Evolutionary conservation across 345 rosid species (phyloP), one percentile per base, ranked within the genome.

Genomic region (Durio zibethinus): DNA sequence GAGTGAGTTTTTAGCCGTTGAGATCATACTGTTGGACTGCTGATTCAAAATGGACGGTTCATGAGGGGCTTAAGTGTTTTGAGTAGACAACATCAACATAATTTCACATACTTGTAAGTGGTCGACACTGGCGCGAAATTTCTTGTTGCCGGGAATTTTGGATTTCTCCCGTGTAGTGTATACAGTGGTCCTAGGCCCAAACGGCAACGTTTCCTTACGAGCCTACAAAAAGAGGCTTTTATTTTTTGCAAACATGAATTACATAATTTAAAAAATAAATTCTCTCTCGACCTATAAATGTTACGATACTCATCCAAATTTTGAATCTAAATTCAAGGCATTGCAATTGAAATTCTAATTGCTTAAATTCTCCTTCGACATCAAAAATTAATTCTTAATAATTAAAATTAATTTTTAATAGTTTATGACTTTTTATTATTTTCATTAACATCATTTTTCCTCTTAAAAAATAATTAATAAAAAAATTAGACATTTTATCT

Each of bases 181-280:
- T 33, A n/a, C 10, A 33, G 33, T 53, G 48, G 15, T 36, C 9
- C 50, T 14, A 2, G 2, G 7, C 63, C 0, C 7, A 31, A 47
- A 60, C 77, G 68, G 21, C 77, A 47, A 3, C 77, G 67, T 74
- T 74, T 50, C 43, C 0, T 40, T 33, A 33, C 35, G 35, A 33
- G 35, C 2, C 35, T 33, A n/a, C n/a, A n/a, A n/a, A n/a, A n/a
- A n/a, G n/a, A n/a, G n/a, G n/a, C n/a, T n/a, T n/a, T n/a, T n/a
- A n/a, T n/a, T n/a, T n/a, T n/a, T n/a, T n/a, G n/a, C n/a, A n/a
- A n/a, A n/a, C n/a, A n/a, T 33, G 36, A 33, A 33, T 33, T 33
- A 33, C 36, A n/a, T n/a, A n/a, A n/a, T n/a, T n/a, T n/a, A n/a
- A n/a, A n/a, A n/a, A n/a, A n/a, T n/a, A n/a, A n/a, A 33, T 33